Evolutionary conservation across 495 filamentous ascomycete species (phyloP).

Genomic region (Elasticomyces elasticus): DNA sequence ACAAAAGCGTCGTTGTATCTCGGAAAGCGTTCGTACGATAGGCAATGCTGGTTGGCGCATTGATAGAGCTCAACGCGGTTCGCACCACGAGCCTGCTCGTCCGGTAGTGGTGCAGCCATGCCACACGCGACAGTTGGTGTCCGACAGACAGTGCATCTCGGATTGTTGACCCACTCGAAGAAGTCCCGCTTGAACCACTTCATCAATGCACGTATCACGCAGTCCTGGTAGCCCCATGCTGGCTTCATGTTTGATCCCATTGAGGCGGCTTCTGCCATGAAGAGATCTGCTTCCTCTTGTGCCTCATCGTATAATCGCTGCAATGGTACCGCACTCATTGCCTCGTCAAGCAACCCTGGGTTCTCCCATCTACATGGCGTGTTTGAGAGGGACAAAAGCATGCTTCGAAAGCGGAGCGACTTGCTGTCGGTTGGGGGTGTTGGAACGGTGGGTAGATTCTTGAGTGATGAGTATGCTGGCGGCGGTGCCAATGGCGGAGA

Average conservation of each 20-base stretch:
- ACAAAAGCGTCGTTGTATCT: constrained; percentile 96
- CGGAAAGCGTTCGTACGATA: constrained; percentile 76
- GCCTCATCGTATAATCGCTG: constrained; percentile 88
- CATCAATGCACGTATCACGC: constrained; percentile 80
- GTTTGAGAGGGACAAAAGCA: constrained; percentile 67
- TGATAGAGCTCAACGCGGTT: constrained; percentile 79
- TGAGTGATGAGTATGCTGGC: constrained; percentile 55
- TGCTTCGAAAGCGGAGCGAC: constrained; percentile 74
- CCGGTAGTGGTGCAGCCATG: constrained; percentile 71
- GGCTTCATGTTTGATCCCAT: constrained; percentile 65
- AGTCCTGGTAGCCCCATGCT: constrained; percentile 98
- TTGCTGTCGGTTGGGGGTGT: constrained; percentile 62
- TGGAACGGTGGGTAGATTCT: constrained; percentile 72
- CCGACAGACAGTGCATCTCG: constrained; percentile 66
- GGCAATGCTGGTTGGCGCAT: constrained; percentile 63
- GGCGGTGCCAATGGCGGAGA: constrained; percentile 31
- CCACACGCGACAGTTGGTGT: constrained; percentile 76
- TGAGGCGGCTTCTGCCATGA: constrained; percentile 76
- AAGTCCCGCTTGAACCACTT: constrained; percentile 95
- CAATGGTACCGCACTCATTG: constrained; percentile 73
- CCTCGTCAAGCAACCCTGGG: constrained; percentile 89
- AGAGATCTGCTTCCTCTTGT: constrained; percentile 80
- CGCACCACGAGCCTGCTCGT: constrained; percentile 80
- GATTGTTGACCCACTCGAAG: constrained; percentile 96
- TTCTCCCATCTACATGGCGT: constrained; percentile 94